These are phyloP conservation scores for Penicillium manginii DNA, from an alignment of 495 filamentous ascomycete genomes.

Conservation along the genomic window DNA sequence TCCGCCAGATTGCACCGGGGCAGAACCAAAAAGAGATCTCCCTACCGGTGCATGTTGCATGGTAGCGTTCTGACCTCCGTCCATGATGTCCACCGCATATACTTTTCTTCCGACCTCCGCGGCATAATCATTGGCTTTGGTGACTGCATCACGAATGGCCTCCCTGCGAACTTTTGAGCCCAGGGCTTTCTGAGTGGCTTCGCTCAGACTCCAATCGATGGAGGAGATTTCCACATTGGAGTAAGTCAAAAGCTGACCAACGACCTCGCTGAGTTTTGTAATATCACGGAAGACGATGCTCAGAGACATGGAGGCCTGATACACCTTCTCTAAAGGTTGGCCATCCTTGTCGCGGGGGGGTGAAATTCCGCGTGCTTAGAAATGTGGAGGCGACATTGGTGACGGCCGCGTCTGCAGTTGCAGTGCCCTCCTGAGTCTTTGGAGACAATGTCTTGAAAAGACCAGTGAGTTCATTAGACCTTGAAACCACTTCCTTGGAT, in stretches of 20 bases:
- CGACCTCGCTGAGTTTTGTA: slow-evolving; percentile 16
- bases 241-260: slow-evolving; percentile 10
- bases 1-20: neutral
- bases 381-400: slow-evolving; percentile 19
- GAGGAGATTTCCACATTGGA: slow-evolving; percentile 25
- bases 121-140: slow-evolving; percentile 26
- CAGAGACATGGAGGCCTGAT: slow-evolving; percentile 16
- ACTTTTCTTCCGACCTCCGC: slow-evolving; percentile 24
- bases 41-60: slow-evolving; percentile 2
- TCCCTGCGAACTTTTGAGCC: slow-evolving; percentile 18
- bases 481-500: slow-evolving; percentile 20
- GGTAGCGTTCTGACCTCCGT: slow-evolving; percentile 1
- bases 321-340: slow-evolving; percentile 10
- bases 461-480: slow-evolving; percentile 16
- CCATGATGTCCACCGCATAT: slow-evolving; percentile 16
- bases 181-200: slow-evolving; percentile 19
- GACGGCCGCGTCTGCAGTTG: slow-evolving; percentile 20
- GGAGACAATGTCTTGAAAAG: slow-evolving; percentile 16
- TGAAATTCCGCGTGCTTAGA: slow-evolving; percentile 16
- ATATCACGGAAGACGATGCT: slow-evolving; percentile 24
- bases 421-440: neutral
- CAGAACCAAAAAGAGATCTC: neutral
- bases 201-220: slow-evolving; percentile 28
- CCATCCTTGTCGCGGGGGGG: slow-evolving; percentile 11
- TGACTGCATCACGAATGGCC: slow-evolving; percentile 27